phyloP scores from a whole-genome alignment of 2,329 filamentous ascomycete species.

The Aureobasidium sp. region DNA sequence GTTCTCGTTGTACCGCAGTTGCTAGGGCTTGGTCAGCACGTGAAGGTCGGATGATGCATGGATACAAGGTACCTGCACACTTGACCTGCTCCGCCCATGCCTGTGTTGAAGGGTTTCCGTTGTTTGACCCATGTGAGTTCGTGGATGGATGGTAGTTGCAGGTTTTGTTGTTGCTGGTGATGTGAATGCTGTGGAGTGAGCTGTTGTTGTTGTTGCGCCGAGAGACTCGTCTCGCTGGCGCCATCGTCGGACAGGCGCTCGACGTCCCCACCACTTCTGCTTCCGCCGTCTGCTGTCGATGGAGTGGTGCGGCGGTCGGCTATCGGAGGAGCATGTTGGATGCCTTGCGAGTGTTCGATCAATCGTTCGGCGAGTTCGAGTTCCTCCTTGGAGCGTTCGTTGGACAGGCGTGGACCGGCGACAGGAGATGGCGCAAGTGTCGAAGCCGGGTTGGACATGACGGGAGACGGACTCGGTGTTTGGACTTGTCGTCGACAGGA shows the following conservation, averaged over 20 bases:
- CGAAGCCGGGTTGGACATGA: constrained; percentile 1
- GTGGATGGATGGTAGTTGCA: constrained; percentile 11
- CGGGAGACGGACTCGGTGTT: not conserved
- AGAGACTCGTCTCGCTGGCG: not conserved
- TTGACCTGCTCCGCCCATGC: constrained; percentile 39
- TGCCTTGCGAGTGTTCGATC: constrained; percentile 36
- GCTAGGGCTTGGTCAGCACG: constrained; percentile 39
- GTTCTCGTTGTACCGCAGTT: constrained; percentile 94
- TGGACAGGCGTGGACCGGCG: constrained; percentile 21
- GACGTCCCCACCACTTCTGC: constrained; percentile 11
- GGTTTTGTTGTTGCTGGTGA: constrained; percentile 12
- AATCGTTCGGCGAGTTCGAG: constrained; percentile 42
- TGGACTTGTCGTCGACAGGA: not conserved
- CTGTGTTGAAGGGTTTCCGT: constrained; percentile 12
- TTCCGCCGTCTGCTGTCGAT: constrained; percentile 9
- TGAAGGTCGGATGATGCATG: not conserved
- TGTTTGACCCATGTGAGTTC: constrained; percentile 13
- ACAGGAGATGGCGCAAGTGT: constrained; percentile 1
- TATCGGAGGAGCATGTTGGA: constrained; percentile 17
- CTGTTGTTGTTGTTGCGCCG: constrained; percentile 9
- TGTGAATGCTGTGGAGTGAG: constrained; percentile 11
- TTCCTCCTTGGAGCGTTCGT: constrained; percentile 40
- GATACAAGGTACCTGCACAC: constrained; percentile 55
- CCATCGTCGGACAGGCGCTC: not conserved
- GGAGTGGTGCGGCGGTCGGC: constrained; percentile 11